Conservation (phyloP, 2,329 filamentous ascomycete genomes). For the Cephalotrichum gorgonifer region DNA sequence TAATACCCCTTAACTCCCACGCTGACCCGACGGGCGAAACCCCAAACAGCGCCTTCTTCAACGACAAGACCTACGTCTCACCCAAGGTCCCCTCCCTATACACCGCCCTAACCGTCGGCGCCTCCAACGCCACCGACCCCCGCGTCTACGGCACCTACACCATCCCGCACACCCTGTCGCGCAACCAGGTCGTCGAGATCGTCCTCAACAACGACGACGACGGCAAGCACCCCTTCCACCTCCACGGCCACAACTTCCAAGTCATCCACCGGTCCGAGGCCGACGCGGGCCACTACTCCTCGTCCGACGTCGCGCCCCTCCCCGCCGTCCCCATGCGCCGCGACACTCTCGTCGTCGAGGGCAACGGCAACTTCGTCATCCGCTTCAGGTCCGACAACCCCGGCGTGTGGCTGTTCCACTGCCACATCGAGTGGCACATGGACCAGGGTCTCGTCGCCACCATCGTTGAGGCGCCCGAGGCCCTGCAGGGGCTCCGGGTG, state of each 20-base stretch:
- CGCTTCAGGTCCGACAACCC: constrained; percentile 52
- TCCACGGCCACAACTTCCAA: constrained; percentile 72
- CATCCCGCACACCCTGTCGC: constrained; percentile 56
- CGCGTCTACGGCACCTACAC: constrained; percentile 56
- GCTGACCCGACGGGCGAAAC: constrained; percentile 57
- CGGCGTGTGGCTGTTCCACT: constrained; percentile 35
- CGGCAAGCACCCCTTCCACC: constrained; percentile 64
- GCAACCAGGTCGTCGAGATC: constrained; percentile 60
- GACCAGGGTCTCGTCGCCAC: constrained; percentile 33
- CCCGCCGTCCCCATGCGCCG: constrained; percentile 50
- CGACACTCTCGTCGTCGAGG: constrained; percentile 57
- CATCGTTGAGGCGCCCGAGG: constrained; percentile 20
- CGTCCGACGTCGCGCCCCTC: constrained; percentile 34
- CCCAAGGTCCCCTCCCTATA: constrained; percentile 76
- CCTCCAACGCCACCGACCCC: constrained; percentile 48
- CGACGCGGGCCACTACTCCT: constrained; percentile 44
- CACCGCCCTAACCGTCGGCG: constrained; percentile 55
- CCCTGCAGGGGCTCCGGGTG: constrained; percentile 40
- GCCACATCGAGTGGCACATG: constrained; percentile 48
- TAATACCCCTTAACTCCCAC: too few species aligned
- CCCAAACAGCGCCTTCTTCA: constrained; percentile 63
- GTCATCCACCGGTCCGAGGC: constrained; percentile 50
- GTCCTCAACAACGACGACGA: constrained; percentile 67
- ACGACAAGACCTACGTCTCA: constrained; percentile 63
- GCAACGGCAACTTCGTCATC: constrained; percentile 57